phyloP scores from a whole-genome alignment of 257 asterid genomes.

The Solanum megistacrolobum region DNA sequence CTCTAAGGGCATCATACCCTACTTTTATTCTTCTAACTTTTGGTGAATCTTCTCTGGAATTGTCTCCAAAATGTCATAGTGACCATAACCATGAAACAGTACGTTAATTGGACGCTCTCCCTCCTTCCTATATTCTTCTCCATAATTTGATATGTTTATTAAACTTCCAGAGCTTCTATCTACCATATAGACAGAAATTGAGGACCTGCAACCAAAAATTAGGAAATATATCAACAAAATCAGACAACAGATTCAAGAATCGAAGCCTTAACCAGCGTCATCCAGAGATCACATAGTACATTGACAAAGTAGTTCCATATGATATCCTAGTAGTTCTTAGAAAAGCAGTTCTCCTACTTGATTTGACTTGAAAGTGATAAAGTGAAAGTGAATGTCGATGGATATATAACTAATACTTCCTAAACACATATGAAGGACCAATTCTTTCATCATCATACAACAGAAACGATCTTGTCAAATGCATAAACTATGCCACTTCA shows the following conservation, averaged over 20 bases:
- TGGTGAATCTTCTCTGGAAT: conserved; percentile 8
- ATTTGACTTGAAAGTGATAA: neutral
- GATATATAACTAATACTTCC: neutral
- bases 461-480: neutral
- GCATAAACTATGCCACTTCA: neutral
- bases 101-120: conserved; percentile 40
- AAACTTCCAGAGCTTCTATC: conserved; percentile 38
- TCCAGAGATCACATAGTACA: neutral
- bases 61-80: conserved; percentile 64
- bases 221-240: neutral
- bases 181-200: conserved; percentile 60
- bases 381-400: neutral
- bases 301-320: neutral
- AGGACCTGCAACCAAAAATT: conserved; percentile 39
- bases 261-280: neutral
- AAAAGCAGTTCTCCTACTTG: neutral
- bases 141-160: conserved; percentile 55
- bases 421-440: neutral
- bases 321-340: neutral
- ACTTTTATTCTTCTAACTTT: conserved; percentile 14
- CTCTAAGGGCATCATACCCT: conserved; percentile 1
- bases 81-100: conserved; percentile 82
- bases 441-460: neutral
- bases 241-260: neutral
- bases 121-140: conserved; percentile 50